Conservation (phyloP, 2,329 filamentous ascomycete species). For the Ciborinia camelliae region DNA sequence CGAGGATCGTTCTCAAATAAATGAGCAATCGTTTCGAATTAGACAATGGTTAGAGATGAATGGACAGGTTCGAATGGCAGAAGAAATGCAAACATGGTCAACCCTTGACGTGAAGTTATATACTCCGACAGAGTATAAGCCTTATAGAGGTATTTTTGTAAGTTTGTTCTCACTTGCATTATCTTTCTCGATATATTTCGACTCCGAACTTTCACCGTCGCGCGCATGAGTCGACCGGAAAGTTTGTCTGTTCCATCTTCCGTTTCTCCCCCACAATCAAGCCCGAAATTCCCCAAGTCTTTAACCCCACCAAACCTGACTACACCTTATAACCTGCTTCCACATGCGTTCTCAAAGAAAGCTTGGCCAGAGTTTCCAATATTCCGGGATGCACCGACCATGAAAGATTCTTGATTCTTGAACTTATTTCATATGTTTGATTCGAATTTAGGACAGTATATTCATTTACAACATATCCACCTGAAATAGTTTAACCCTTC, state of each 20-base stretch:
- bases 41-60: conserved; percentile 72
- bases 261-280: neutral
- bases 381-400: no score
- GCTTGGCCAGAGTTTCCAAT: neutral
- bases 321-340: neutral
- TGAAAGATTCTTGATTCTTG: neutral
- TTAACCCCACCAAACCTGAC: neutral
- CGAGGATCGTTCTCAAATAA: conserved; percentile 55
- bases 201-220: neutral
- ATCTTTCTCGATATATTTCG: neutral
- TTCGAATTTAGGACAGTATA: neutral
- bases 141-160: conserved; percentile 87
- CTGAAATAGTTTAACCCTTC: neutral
- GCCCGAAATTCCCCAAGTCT: neutral
- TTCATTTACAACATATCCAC: neutral
- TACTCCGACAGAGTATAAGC: conserved; percentile 74
- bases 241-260: neutral
- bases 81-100: conserved; percentile 59
- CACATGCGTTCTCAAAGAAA: neutral
- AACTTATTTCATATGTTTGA: neutral
- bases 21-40: conserved; percentile 68
- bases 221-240: neutral
- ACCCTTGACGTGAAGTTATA: conserved; percentile 75
- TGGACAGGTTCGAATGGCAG: conserved; percentile 48
- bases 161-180: neutral